Conservation (phyloP, 306 rosid species). For the Begonia peltatifolia region DNA sequence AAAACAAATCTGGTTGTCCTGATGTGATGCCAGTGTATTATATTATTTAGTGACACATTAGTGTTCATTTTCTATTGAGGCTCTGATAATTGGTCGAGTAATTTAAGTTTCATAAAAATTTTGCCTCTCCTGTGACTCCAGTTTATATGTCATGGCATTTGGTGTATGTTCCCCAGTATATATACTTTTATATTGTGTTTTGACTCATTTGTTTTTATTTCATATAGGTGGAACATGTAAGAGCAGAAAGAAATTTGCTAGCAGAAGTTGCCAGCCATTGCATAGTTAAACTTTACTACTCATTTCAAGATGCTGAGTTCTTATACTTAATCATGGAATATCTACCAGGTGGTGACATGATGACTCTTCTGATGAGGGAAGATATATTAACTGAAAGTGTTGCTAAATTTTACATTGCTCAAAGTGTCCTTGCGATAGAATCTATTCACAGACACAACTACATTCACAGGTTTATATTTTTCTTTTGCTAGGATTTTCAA, state of each 20-base stretch:
- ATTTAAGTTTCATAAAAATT: too few species aligned
- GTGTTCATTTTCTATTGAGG: too few species aligned
- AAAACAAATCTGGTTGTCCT: too few species aligned
- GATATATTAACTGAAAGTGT: slow-evolving; percentile 77
- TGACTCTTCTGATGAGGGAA: slow-evolving; percentile 95
- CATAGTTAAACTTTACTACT: slow-evolving; percentile 96
- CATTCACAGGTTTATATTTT: slow-evolving; percentile 68
- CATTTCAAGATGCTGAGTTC: slow-evolving; percentile 88
- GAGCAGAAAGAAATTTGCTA: slow-evolving; percentile 94
- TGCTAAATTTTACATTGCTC: slow-evolving; percentile 90
- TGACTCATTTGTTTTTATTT: slow-evolving; percentile 1
- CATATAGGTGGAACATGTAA: slow-evolving; percentile 95
- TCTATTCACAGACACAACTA: slow-evolving; percentile 93
- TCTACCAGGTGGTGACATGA: slow-evolving; percentile 96
- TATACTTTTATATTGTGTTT: too few species aligned
- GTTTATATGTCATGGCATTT: background rate
- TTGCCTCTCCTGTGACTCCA: background rate
- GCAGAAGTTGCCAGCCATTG: slow-evolving; percentile 99
- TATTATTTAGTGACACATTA: too few species aligned
- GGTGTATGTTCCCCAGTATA: background rate
- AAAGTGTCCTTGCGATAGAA: slow-evolving; percentile 91
- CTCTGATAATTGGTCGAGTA: too few species aligned
- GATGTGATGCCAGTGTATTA: too few species aligned
- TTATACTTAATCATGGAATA: slow-evolving; percentile 95
- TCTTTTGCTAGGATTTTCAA: background rate